Base-by-base conservation (phyloP, 192 early-diverging fungal genomes). In the Podila epicladia region DNA sequence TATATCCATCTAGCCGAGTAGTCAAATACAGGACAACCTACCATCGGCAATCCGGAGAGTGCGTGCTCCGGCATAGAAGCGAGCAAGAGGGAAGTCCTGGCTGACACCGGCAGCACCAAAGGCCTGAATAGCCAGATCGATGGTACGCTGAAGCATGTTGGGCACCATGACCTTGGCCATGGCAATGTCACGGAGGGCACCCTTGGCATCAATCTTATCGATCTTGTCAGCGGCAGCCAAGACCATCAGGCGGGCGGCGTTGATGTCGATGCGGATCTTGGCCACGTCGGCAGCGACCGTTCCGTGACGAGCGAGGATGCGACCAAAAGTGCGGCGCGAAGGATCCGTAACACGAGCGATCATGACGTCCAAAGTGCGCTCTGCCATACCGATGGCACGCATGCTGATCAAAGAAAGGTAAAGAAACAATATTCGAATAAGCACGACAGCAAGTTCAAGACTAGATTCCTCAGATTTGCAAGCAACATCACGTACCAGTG, bases 151-250 rank as follows among this genome's bases (percentile, higher is more conserved):
- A 9, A 92, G 82, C 85, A 94, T 91, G 31, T 80, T 91, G 26
- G 98, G 98, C 17, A 96, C 94, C 37, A 94, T 85, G 26, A 96
- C 93, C 89, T 99, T 98, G 73, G 96, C 96, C 94, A 98, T 98
- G 20, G 94, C 97, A 82, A 99, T 99, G 69, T 98, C 93, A 63
- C 96, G 94, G 83, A 95, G 82, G 7, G 97, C 97, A 35, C 85
- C 85, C 86, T 99, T 99, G 33, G 97, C 90, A 11, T 94, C 93
- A 9, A 88, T 85, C 70, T 89, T 85, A 85, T 99, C 98, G 55
- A 99, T 99, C 86, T 88, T 91, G 63, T 92, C 91, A 6, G 98
- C 98, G 19, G 98, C 97, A 31, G 90, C 88, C 48, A 98, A 85
- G n/a, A 99, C 98, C 41, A 99, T 85, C 82, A 99, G 87, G 38